A percentile compares a stretch with the other conserved stretches of the same genome.
Evolutionary conservation across 495 filamentous ascomycete genomes (phyloP).

Genomic region (Hypoxylon trugodes): DNA sequence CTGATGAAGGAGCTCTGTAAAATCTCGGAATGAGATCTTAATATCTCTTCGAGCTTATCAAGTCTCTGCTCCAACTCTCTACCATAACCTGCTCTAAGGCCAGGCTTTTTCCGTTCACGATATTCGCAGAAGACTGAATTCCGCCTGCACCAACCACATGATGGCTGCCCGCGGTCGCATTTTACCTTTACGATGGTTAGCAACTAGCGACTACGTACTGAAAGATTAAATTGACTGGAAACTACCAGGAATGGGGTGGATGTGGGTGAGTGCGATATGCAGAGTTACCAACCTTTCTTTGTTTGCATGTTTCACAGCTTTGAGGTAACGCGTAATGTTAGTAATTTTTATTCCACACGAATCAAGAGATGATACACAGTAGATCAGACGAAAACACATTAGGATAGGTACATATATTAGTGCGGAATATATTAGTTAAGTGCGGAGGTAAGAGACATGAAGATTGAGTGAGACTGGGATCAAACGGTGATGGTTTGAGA

Average conservation of each 20-base stretch:
- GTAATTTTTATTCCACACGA: constrained; percentile 10
- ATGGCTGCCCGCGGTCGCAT: constrained; percentile 83
- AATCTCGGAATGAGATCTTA: constrained; percentile 60
- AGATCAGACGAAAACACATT: not conserved
- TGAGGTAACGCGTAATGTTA: constrained; percentile 28
- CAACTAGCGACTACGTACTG: not conserved
- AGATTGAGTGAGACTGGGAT: constrained; percentile 4
- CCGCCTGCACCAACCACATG: constrained; percentile 87
- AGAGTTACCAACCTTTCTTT: constrained; percentile 69
- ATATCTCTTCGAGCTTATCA: constrained; percentile 61
- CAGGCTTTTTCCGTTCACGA: constrained; percentile 86
- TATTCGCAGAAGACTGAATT: constrained; percentile 83
- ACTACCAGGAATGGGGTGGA: not conserved
- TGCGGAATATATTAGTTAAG: not conserved
- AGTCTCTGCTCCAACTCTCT: constrained; percentile 86
- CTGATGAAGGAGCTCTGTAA: constrained; percentile 48
- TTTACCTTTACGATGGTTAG: constrained; percentile 63
- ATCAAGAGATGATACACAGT: not conserved
- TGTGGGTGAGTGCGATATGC: not conserved
- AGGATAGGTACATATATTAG: not conserved
- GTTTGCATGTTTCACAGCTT: constrained; percentile 84
- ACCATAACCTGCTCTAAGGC: constrained; percentile 84
- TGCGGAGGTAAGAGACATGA: constrained; percentile 1
- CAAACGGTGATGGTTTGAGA: not conserved
- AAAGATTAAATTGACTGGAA: not conserved